These are phyloP conservation scores for Paralagenidium karlingii DNA, from an alignment of 352 stramenopile genomes.

Conservation along the genomic window DNA sequence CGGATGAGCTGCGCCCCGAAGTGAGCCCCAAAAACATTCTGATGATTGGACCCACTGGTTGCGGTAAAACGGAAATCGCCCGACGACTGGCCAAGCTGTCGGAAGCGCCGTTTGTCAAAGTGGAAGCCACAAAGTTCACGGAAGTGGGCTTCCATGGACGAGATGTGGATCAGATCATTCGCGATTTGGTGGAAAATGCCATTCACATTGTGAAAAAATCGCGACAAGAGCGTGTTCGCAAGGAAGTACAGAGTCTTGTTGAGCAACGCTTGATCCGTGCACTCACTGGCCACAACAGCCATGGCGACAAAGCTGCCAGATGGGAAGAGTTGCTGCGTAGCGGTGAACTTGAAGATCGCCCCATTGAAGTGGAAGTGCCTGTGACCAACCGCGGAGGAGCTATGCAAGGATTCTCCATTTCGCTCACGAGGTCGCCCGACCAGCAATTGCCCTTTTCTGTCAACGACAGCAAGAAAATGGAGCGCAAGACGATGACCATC, in stretches of 20 bases:
- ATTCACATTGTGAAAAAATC: conserved; percentile 95
- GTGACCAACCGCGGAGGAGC: conserved; percentile 23
- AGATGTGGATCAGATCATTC: conserved; percentile 99
- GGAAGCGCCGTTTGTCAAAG: conserved; percentile 96
- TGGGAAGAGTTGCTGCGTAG: conserved; percentile 88
- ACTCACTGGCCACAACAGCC: conserved; percentile 82
- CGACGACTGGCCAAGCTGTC: conserved; percentile 94
- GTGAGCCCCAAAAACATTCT: conserved; percentile 99
- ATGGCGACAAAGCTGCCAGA: conserved; percentile 71
- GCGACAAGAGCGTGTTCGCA: conserved; percentile 86
- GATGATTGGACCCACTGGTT: conserved; percentile 98
- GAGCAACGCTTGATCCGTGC: conserved; percentile 94
- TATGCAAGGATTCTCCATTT: conserved; percentile 29
- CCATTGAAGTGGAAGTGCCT: conserved; percentile 67
- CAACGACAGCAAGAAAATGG: conserved; percentile 66
- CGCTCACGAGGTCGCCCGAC: conserved; percentile 53
- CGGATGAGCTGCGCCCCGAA: conserved; percentile 81
- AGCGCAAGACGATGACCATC: conserved; percentile 91
- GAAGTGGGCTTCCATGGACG: conserved; percentile 98
- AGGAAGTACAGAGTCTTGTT: conserved; percentile 87
- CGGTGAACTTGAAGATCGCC: conserved; percentile 71
- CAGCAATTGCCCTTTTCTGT: conserved; percentile 61
- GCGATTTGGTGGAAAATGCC: conserved; percentile 96
- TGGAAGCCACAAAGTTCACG: conserved; percentile 99
- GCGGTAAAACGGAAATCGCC: conserved; percentile 98